phyloP scores from a whole-genome alignment of 768 basidiomycete species.

The Thelephora ganbajun region DNA sequence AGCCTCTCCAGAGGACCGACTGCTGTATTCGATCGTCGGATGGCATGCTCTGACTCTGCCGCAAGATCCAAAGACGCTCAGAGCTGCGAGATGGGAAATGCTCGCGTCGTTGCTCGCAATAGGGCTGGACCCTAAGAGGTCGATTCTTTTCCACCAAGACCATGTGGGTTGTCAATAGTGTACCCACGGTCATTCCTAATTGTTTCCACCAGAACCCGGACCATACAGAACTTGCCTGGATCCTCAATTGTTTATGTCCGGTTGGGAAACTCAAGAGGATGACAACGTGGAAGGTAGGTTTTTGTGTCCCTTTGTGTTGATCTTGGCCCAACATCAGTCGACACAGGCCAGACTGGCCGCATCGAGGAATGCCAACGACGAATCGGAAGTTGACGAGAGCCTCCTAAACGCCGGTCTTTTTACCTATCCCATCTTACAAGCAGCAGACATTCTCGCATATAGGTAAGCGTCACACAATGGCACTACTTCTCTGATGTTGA shows the following conservation, averaged over 20 bases:
- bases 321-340: not conserved
- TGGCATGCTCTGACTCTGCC: constrained; percentile 92
- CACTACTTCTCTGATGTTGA: not conserved
- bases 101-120: constrained; percentile 74
- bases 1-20: constrained; percentile 39
- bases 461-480: constrained; percentile 29
- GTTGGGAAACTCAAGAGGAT: constrained; percentile 75
- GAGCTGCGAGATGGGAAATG: constrained; percentile 55
- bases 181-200: not conserved
- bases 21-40: constrained; percentile 83
- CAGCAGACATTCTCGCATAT: constrained; percentile 83
- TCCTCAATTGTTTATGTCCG: constrained; percentile 73
- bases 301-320: not conserved
- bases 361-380: constrained; percentile 57
- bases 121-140: constrained; percentile 67
- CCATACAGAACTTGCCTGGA: constrained; percentile 85
- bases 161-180: constrained; percentile 38
- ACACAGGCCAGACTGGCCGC: constrained; percentile 60
- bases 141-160: constrained; percentile 78
- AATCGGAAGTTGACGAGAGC: constrained; percentile 71
- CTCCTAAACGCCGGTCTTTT: constrained; percentile 75
- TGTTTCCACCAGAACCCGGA: constrained; percentile 45
- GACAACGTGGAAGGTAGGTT: constrained; percentile 90
- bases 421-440: constrained; percentile 88
- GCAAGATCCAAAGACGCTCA: constrained; percentile 58